Conservation (phyloP, 2,329 filamentous ascomycete species). For the Colletotrichum nymphaeae region DNA sequence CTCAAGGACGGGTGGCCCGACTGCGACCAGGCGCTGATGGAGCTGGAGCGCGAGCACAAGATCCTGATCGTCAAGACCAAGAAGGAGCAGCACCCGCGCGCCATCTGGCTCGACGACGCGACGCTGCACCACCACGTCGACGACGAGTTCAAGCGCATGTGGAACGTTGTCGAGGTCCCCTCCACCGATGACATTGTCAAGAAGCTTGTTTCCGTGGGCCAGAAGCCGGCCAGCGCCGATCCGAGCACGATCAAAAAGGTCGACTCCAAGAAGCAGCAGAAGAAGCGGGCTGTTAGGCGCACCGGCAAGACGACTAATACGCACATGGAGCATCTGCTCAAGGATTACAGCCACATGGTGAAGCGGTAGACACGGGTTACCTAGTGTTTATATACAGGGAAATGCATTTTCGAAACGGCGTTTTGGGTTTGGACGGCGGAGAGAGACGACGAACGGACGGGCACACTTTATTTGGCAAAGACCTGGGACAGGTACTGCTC, state of each 20-base stretch:
- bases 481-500: not conserved
- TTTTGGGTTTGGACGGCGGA: not conserved
- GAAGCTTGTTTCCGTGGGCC: slow-evolving; percentile 79
- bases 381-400: not conserved
- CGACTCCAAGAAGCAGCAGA: slow-evolving; percentile 76
- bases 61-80: slow-evolving; percentile 90
- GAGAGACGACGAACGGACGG: not conserved
- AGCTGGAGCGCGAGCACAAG: slow-evolving; percentile 81
- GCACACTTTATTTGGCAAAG: not conserved
- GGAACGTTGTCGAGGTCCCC: slow-evolving; percentile 84
- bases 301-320: slow-evolving; percentile 87
- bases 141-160: slow-evolving; percentile 84
- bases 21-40: slow-evolving; percentile 81
- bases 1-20: slow-evolving; percentile 96
- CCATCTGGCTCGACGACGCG: slow-evolving; percentile 90
- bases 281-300: slow-evolving; percentile 73
- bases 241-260: slow-evolving; percentile 67
- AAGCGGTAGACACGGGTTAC: slow-evolving; percentile 48
- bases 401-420: slow-evolving; percentile 26
- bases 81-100: slow-evolving; percentile 88
- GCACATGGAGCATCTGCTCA: slow-evolving; percentile 85
- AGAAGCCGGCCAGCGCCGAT: slow-evolving; percentile 87
- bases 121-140: slow-evolving; percentile 82
- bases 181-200: slow-evolving; percentile 80
- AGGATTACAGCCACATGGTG: slow-evolving; percentile 70